Conservation (phyloP, 2,329 filamentous ascomycete genomes). For the Sarocladium kiliense region DNA sequence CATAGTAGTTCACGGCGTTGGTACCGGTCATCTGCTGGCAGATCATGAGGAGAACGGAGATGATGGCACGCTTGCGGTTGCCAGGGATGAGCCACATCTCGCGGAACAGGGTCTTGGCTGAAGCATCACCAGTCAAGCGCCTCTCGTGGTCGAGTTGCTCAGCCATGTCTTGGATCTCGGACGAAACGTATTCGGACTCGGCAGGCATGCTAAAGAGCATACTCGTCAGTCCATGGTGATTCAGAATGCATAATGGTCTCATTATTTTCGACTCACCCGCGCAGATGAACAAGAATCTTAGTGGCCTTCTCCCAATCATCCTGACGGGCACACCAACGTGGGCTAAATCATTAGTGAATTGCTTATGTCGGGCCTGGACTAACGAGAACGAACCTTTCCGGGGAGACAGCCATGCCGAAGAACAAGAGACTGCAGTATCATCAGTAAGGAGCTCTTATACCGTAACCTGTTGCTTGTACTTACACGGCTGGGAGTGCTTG, state of each 20-base stretch:
- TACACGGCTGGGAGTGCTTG: conserved; percentile 59
- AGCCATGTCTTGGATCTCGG: conserved; percentile 57
- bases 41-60: conserved; percentile 57
- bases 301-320: conserved; percentile 63
- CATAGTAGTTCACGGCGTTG: conserved; percentile 58
- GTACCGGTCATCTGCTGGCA: conserved; percentile 71
- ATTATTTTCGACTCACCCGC: conserved; percentile 25
- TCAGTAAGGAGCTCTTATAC: conserved; percentile 1
- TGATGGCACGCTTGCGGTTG: conserved; percentile 59
- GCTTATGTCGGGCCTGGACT: background rate
- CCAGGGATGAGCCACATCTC: conserved; percentile 58
- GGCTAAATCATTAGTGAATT: conserved; percentile 34
- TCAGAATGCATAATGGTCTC: too few relatives aligned
- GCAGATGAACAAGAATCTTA: conserved; percentile 46
- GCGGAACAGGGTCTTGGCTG: conserved; percentile 51
- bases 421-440: conserved; percentile 39
- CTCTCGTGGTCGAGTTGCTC: conserved; percentile 59
- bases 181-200: conserved; percentile 49
- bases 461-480: conserved; percentile 11
- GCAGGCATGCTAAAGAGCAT: conserved; percentile 37
- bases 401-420: conserved; percentile 55
- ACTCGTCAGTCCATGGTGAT: background rate
- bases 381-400: conserved; percentile 30
- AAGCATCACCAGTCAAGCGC: conserved; percentile 47
- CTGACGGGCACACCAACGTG: conserved; percentile 62